Evolutionary conservation across 2,329 filamentous ascomycete genomes (phyloP).

Genomic region (Leptographium galeiforme): DNA sequence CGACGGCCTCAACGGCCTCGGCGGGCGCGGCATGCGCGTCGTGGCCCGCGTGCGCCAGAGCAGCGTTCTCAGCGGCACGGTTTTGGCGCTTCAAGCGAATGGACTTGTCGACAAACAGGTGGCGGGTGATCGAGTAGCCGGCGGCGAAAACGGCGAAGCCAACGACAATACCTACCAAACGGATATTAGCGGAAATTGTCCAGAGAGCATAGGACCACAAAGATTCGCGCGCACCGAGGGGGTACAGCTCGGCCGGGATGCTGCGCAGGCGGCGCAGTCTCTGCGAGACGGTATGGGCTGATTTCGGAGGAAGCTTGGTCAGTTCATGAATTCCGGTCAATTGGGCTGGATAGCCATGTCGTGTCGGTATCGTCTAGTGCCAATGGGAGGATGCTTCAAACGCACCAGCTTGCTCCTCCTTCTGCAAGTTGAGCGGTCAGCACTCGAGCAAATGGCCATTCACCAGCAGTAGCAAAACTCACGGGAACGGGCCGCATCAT

Average conservation of each 20-base stretch:
- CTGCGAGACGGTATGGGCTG: conserved; percentile 95
- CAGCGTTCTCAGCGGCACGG: conserved; percentile 29
- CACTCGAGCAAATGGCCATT: not conserved
- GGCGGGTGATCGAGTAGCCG: conserved; percentile 66
- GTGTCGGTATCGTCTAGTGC: conserved; percentile 5
- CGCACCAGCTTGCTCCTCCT: conserved; percentile 56
- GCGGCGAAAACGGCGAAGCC: conserved; percentile 71
- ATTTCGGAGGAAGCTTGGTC: not conserved
- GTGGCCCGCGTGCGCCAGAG: conserved; percentile 21
- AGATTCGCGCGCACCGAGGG: conserved; percentile 57
- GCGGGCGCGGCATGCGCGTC: not conserved
- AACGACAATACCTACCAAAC: conserved; percentile 63
- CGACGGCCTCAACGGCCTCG: not conserved
- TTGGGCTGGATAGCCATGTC: not conserved
- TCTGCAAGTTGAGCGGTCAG: conserved; percentile 25
- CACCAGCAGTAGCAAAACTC: conserved; percentile 24
- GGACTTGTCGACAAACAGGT: conserved; percentile 81
- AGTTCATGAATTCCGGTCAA: conserved; percentile 1
- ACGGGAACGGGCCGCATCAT: conserved; percentile 63
- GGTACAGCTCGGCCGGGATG: conserved; percentile 87
- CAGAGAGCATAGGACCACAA: conserved; percentile 3
- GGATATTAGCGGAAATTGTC: not conserved
- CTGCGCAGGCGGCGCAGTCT: conserved; percentile 79
- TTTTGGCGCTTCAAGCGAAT: conserved; percentile 72
- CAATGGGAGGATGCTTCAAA: conserved; percentile 14